Evolutionary conservation across 1,139 yeast genomes (phyloP).

Genomic region (Candida labiduridarum): DNA sequence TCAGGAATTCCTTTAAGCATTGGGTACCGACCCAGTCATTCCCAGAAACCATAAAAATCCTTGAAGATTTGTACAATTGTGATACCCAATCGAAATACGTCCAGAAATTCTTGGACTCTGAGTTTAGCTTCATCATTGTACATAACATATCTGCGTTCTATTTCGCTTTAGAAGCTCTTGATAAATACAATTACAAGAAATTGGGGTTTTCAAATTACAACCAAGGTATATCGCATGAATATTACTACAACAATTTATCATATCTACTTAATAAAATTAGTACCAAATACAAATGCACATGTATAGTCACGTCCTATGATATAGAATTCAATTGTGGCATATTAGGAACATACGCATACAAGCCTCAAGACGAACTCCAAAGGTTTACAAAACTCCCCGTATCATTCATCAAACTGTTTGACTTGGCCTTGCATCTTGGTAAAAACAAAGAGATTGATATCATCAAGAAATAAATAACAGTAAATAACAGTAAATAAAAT

Average conservation of each 20-base stretch:
- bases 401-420: slow-evolving; percentile 17
- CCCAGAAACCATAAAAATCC: slow-evolving; percentile 5
- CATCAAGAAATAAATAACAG: slow-evolving; percentile 7
- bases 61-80: slow-evolving; percentile 7
- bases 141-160: slow-evolving; percentile 30
- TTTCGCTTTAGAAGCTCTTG: slow-evolving; percentile 31
- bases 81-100: slow-evolving; percentile 2
- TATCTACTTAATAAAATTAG: slow-evolving; percentile 14
- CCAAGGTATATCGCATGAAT: slow-evolving; percentile 3
- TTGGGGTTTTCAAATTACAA: slow-evolving; percentile 18
- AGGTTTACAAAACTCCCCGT: slow-evolving; percentile 19
- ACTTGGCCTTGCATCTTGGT: slow-evolving; percentile 20
- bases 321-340: slow-evolving; percentile 32
- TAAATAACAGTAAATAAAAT: slow-evolving; percentile 4
- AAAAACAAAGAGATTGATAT: background rate
- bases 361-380: slow-evolving; percentile 11
- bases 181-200: slow-evolving; percentile 15
- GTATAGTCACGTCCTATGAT: slow-evolving; percentile 39
- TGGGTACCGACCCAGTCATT: slow-evolving; percentile 3
- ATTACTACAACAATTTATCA: slow-evolving; percentile 21
- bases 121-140: slow-evolving; percentile 6
- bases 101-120: background rate
- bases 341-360: slow-evolving; percentile 1
- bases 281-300: slow-evolving; percentile 29
- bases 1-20: slow-evolving; percentile 1